These are phyloP conservation scores for Poteriospumella lacustris DNA, from an alignment of 108 stramenopile genomes.

Conservation along the genomic window DNA sequence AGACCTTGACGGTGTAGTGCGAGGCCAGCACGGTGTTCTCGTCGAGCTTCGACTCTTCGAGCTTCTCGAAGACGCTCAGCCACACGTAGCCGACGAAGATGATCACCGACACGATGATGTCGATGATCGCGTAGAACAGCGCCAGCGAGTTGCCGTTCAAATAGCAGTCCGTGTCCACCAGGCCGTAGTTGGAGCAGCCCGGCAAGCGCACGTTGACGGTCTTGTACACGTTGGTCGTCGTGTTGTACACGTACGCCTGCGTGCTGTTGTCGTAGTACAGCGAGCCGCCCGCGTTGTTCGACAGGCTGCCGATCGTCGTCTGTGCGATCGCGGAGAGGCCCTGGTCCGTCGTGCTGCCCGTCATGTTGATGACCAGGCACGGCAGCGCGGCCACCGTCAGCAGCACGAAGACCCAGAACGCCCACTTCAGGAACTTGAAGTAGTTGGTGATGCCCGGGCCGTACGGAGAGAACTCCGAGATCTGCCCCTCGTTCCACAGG, in stretches of 20 bases:
- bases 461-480: conserved; percentile 59
- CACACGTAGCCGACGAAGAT: conserved; percentile 58
- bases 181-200: conserved; percentile 47
- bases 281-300: not conserved
- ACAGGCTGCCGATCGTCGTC: conserved; percentile 59
- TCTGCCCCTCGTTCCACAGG: conserved; percentile 61
- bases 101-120: conserved; percentile 46
- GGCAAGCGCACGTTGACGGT: not conserved
- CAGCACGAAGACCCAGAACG: conserved; percentile 55
- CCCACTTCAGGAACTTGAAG: conserved; percentile 69
- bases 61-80: conserved; percentile 56
- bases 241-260: conserved; percentile 54
- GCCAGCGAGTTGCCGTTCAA: conserved; percentile 43
- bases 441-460: conserved; percentile 65
- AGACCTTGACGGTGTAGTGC: conserved; percentile 56
- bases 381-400: conserved; percentile 52
- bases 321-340: conserved; percentile 31
- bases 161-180: conserved; percentile 43
- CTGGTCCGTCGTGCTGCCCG: not conserved
- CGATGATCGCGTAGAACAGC: conserved; percentile 45
- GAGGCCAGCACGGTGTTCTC: conserved; percentile 53
- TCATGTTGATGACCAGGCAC: conserved; percentile 48
- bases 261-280: no score
- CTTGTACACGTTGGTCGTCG: not conserved
- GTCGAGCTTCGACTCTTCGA: conserved; percentile 49